Base-by-base conservation (phyloP, 2,329 filamentous ascomycete genomes). In the Penicillium crustosum region DNA sequence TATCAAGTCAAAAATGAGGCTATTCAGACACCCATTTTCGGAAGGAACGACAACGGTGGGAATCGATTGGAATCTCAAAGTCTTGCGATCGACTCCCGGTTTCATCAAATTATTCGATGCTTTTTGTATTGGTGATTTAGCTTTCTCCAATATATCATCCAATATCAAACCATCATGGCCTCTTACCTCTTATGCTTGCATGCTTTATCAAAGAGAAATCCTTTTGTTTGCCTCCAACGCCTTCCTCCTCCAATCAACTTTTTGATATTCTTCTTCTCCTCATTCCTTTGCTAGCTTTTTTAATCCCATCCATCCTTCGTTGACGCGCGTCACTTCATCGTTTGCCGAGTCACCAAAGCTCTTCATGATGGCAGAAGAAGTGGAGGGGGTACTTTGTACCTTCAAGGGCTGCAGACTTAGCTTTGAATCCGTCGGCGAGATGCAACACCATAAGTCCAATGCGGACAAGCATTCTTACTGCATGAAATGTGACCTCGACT, bases 371-470 rank as follows among this genome's bases (percentile, higher is more conserved):
- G 41, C 53, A 4, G 41, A 43, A 50, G 47, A 51, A 4, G 6
- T 29, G 1, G 41, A 38, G n/a, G 25, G 23, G 8, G 71, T 79
- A 59, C 70, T 61, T 19, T 84, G 82, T 70, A 78, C 77, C 8
- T 82, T 77, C 57, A 49, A 69, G 3, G 67, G 75, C 49, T 86
- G 84, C 72, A 60, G 66, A 23, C 67, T 72, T 39, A 70, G 65
- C 19, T 86, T 86, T 68, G 61, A 71, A 9, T 78, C 73, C 0
- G 67, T 72, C 12, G 72, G 76, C 43, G 74, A 75, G 2, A 81
- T 86, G 78, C 78, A 73, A 49, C 67, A 67, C 3, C 84, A 86
- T 73, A 86, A 86, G 66, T 73, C 70, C 19, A 56, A 72, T 70
- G 75, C 2, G 68, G 64, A 8, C 63, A 72, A 2, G 7, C 76